Conservation (phyloP, 2,329 filamentous ascomycete genomes). For the Sporothrix humicola region DNA sequence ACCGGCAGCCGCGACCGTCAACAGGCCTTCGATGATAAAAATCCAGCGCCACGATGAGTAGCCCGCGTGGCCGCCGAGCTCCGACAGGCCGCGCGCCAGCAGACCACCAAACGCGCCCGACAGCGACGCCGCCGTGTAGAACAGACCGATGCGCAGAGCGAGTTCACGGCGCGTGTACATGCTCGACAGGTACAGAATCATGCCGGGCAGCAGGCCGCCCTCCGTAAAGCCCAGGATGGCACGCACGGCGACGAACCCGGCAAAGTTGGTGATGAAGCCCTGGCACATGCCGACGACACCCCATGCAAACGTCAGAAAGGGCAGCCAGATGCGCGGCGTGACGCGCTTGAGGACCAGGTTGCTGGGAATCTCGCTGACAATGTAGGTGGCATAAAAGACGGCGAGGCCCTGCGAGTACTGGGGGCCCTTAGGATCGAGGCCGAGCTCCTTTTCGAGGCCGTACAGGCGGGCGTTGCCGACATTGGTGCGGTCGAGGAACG, state of each 20-base stretch:
- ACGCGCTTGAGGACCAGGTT: conserved; percentile 68
- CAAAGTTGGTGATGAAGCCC: conserved; percentile 59
- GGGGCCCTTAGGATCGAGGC: conserved; percentile 62
- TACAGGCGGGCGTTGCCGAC: conserved; percentile 73
- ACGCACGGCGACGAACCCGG: conserved; percentile 65
- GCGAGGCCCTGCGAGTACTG: conserved; percentile 70
- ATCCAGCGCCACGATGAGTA: conserved; percentile 67
- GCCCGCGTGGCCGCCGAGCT: conserved; percentile 61
- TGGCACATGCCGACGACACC: conserved; percentile 63
- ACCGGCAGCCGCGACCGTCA: conserved; percentile 61
- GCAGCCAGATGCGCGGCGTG: conserved; percentile 65
- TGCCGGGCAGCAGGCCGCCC: conserved; percentile 69
- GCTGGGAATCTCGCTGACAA: conserved; percentile 66
- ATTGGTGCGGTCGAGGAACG: conserved; percentile 71
- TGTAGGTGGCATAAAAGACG: conserved; percentile 70
- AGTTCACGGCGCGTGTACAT: conserved; percentile 66
- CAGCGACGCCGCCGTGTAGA: conserved; percentile 70
- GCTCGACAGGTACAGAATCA: conserved; percentile 66
- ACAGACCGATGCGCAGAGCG: conserved; percentile 67
- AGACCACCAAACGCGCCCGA: conserved; percentile 69
- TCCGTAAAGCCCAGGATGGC: conserved; percentile 68
- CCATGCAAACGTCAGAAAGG: conserved; percentile 62
- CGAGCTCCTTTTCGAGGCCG: conserved; percentile 62
- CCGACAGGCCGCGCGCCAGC: conserved; percentile 64
- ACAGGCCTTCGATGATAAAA: conserved; percentile 64